Conservation (phyloP, 2,329 filamentous ascomycete species). For the Cladophialophora exuberans region DNA sequence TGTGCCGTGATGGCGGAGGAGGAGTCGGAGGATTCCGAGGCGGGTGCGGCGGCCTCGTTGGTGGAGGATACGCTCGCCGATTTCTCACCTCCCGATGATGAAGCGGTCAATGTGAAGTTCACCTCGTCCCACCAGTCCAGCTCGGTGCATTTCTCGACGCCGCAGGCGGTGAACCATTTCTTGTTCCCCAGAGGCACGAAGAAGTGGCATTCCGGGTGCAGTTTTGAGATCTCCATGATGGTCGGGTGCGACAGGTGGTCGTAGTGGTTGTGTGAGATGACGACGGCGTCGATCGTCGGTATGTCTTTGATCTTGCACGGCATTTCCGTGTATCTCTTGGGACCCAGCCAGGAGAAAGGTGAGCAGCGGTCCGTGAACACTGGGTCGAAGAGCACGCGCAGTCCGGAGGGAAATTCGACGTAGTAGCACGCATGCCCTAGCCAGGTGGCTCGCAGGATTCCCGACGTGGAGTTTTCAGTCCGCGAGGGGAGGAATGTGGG, state of each 20-base stretch:
- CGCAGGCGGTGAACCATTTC: conserved; percentile 74
- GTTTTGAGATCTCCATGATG: conserved; percentile 69
- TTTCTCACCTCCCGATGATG: conserved; percentile 33
- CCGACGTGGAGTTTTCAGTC: conserved; percentile 43
- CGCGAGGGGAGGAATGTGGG: conserved; percentile 69
- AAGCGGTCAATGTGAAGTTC: conserved; percentile 66
- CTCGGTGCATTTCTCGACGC: conserved; percentile 79
- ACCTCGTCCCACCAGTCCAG: conserved; percentile 93
- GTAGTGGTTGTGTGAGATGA: conserved; percentile 91
- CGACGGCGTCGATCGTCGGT: conserved; percentile 60
- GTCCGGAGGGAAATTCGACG: conserved; percentile 82
- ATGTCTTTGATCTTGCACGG: conserved; percentile 80
- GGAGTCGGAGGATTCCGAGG: conserved; percentile 29
- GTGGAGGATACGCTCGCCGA: conserved; percentile 35
- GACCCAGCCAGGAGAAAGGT: conserved; percentile 68
- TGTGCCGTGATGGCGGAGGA: conserved; percentile 65
- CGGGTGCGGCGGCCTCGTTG: conserved; percentile 27
- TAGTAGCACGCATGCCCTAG: conserved; percentile 94
- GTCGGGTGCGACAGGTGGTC: conserved; percentile 84
- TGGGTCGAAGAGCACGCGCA: conserved; percentile 90
- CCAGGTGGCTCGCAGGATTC: conserved; percentile 81
- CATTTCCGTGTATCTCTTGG: conserved; percentile 75
- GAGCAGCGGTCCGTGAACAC: conserved; percentile 89
- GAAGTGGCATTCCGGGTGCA: conserved; percentile 80
- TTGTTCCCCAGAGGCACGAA: conserved; percentile 84